Conservation (phyloP, 148 eudicot genomes). For the Heliamphora exappendiculata region DNA sequence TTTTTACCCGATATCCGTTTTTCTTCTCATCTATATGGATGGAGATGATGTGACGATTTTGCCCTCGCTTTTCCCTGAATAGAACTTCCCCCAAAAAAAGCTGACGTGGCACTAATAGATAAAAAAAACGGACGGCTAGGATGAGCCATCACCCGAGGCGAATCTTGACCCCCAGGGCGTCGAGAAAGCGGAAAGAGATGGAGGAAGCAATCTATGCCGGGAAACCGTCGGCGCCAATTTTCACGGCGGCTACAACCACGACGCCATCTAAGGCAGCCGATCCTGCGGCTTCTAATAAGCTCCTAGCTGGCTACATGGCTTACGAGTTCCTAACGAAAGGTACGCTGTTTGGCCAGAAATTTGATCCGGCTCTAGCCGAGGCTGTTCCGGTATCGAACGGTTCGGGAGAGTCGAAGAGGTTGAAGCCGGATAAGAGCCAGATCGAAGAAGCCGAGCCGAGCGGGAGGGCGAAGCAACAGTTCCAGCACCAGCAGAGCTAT, state of each 20-base stretch:
- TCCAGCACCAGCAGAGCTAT: conserved; percentile 22
- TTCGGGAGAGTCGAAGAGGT: conserved; percentile 26
- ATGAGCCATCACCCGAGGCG: conserved; percentile 47
- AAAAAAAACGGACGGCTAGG: conserved; percentile 31
- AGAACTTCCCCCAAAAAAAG: not conserved
- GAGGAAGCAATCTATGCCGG: conserved; percentile 24
- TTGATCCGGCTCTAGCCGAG: conserved; percentile 56
- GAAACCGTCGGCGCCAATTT: conserved; percentile 12
- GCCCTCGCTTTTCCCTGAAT: not conserved
- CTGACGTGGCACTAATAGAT: not conserved
- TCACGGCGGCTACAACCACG: not conserved
- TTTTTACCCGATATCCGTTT: not conserved
- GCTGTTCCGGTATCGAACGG: conserved; percentile 23
- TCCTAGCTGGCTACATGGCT: conserved; percentile 80
- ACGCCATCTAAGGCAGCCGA: conserved; percentile 18
- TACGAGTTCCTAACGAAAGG: conserved; percentile 59
- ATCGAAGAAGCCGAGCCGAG: conserved; percentile 21
- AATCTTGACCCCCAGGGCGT: conserved; percentile 28
- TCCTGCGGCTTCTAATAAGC: conserved; percentile 35
- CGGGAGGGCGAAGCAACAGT: conserved; percentile 13
- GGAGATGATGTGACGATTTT: not conserved
- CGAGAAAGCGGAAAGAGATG: conserved; percentile 63
- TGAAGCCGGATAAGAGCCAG: not conserved
- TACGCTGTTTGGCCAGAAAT: conserved; percentile 56
- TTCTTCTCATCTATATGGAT: not conserved